Evolutionary conservation across 148 eudicot species (phyloP), one percentile per base, ranked within the genome.

Genomic region (Heliosperma pusillum): DNA sequence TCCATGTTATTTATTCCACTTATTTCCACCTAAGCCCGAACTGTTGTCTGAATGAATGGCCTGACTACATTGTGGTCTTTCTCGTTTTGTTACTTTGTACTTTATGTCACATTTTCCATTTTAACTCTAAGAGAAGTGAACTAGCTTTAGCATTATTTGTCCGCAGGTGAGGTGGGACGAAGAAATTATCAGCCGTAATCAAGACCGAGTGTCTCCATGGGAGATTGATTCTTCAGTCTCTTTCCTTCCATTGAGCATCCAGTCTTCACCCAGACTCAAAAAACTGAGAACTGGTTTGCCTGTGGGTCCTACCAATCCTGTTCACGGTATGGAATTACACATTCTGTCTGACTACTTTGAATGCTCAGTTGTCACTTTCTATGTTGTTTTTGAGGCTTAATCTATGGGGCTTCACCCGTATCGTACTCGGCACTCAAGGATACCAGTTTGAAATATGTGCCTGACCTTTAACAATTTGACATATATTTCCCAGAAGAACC

Each of bases 91-190:
- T 20, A 55, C 59, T 20, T 21, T 59, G 12, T 59, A 25, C 2
- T 63, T n/a, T 12, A 63, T 29, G 27, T 25, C 12, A 25, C 36
- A 63, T 63, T 36, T 63, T 36, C 66, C 66, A 63, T 63, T 63
- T 63, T 63, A 63, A 63, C 66, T 27, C 4, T 16, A 12, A 10
- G 27, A 11, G 17, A 63, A 5, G 10, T 63, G 36, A 63, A 25
- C 40, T 63, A 21, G 22, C n/a, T 72, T 72, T 36, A 67, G 44
- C 73, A 40, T 76, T 47, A 29, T 29, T 29, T 29, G 79, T 17
- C 73, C 76, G 68, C 89, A 93, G 98, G 93, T 93, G 33, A 89
- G 91, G 73, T 93, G 97, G 98, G 97, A 93, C 74, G 94, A 93
- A 29, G 89, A 85, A 64, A 80, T 83, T 44, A 62, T 71, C 57